Percentiles rank a stretch among this genome's conserved stretches.
phyloP scores from a whole-genome alignment of 1,284 basidiomycete species.

The Apiotrichum siamense region DNA sequence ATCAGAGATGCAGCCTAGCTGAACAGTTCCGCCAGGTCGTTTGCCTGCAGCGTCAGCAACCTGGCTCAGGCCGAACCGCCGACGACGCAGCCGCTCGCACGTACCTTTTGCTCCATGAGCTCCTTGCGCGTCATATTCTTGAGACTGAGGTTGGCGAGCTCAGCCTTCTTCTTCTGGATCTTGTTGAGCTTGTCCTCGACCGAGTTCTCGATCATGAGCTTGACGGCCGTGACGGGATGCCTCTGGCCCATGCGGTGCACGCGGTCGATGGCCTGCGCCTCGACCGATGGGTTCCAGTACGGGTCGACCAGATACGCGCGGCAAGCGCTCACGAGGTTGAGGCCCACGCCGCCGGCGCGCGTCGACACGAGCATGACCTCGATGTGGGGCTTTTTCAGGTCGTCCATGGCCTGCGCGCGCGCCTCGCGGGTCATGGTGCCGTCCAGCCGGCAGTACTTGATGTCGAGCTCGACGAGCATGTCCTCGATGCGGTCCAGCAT shows the following conservation, averaged over 20 bases:
- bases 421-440: slow-evolving; percentile 96
- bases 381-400: slow-evolving; percentile 69
- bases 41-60: slow-evolving; percentile 50
- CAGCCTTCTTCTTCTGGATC: slow-evolving; percentile 92
- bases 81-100: slow-evolving; percentile 2
- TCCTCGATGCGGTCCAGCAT: slow-evolving; percentile 95
- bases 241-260: slow-evolving; percentile 94
- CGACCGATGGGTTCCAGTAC: slow-evolving; percentile 86
- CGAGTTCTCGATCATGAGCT: slow-evolving; percentile 85
- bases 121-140: slow-evolving; percentile 74
- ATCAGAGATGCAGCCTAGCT: slow-evolving; percentile 10
- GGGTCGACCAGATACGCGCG: slow-evolving; percentile 93
- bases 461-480: slow-evolving; percentile 70
- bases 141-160: slow-evolving; percentile 82
- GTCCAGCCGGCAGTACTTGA: slow-evolving; percentile 83
- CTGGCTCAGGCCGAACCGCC: background rate
- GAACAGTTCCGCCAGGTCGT: slow-evolving; percentile 35
- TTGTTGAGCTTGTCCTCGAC: slow-evolving; percentile 84
- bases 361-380: slow-evolving; percentile 93
- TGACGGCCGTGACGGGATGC: slow-evolving; percentile 79
- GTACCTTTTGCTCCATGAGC: slow-evolving; percentile 68
- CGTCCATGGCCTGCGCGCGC: slow-evolving; percentile 80
- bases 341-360: slow-evolving; percentile 92
- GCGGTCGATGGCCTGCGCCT: slow-evolving; percentile 91
- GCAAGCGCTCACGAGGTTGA: slow-evolving; percentile 87